Evolutionary conservation across 2,329 filamentous ascomycete genomes (phyloP).

Genomic region (Microdochium nivale): DNA sequence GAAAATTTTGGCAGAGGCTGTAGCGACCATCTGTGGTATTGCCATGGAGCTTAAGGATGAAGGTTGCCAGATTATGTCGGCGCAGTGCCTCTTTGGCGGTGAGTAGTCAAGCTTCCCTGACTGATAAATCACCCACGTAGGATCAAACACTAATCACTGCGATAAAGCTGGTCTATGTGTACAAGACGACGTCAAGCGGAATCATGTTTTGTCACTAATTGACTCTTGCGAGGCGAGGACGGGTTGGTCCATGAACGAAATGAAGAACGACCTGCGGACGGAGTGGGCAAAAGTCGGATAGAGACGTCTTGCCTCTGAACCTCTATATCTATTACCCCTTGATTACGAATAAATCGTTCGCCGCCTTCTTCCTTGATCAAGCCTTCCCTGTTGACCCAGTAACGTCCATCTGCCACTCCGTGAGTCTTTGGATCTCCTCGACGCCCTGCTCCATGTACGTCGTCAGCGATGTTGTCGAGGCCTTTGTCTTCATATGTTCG

Average conservation of each 20-base stretch:
- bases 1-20: slow-evolving; percentile 33
- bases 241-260: slow-evolving; percentile 27
- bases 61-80: slow-evolving; percentile 31
- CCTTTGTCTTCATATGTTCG: slow-evolving; percentile 28
- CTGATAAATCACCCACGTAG: too few species aligned
- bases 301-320: background rate
- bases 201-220: slow-evolving; percentile 26
- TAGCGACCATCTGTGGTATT: slow-evolving; percentile 40
- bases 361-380: slow-evolving; percentile 5
- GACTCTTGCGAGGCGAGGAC: slow-evolving; percentile 25
- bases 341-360: too few species aligned
- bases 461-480: slow-evolving; percentile 23
- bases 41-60: slow-evolving; percentile 32
- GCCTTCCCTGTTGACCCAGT: slow-evolving; percentile 35
- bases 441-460: slow-evolving; percentile 36
- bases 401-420: slow-evolving; percentile 39
- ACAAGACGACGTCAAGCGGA: slow-evolving; percentile 24
- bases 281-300: slow-evolving; percentile 16
- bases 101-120: slow-evolving; percentile 7
- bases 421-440: slow-evolving; percentile 28
- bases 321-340: too few species aligned
- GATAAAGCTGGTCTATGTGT: slow-evolving; percentile 29
- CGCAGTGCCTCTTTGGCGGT: slow-evolving; percentile 31
- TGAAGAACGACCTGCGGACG: slow-evolving; percentile 17
- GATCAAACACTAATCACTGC: background rate